Conservation (phyloP, 371 early-diverging fungal genomes). For the Mucor plumbeus region DNA sequence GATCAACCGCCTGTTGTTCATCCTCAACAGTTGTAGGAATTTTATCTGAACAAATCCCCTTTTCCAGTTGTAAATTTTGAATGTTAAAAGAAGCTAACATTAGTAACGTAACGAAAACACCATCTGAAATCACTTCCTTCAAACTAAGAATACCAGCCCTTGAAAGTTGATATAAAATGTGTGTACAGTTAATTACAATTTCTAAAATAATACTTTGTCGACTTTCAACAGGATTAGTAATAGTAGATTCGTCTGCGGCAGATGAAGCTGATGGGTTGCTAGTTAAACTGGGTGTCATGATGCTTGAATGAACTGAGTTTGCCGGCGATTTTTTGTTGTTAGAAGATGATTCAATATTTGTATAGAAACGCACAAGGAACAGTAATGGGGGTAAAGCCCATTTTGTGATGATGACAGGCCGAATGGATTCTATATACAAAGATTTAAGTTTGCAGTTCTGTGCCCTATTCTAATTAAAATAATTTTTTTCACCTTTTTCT, state of each 20-base stretch:
- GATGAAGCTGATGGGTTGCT: background rate
- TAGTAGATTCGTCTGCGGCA: background rate
- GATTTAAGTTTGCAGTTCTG: background rate
- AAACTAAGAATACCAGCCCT: slow-evolving; percentile 51
- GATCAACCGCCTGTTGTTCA: slow-evolving; percentile 34
- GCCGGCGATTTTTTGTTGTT: slow-evolving; percentile 11
- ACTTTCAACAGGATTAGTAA: background rate
- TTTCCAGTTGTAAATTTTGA: background rate
- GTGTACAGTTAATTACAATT: slow-evolving; percentile 50
- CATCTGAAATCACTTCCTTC: slow-evolving; percentile 47
- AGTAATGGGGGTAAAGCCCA: slow-evolving; percentile 54
- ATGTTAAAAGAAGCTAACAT: slow-evolving; percentile 40
- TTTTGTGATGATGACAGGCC: slow-evolving; percentile 57
- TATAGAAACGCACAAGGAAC: slow-evolving; percentile 39
- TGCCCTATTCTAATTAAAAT: background rate
- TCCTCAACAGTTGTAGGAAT: slow-evolving; percentile 7
- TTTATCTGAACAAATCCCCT: background rate
- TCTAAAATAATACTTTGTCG: slow-evolving; percentile 37
- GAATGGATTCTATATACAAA: slow-evolving; percentile 43
- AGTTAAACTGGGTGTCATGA: slow-evolving; percentile 3
- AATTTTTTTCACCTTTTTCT: slow-evolving; percentile 42
- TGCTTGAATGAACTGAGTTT: slow-evolving; percentile 18
- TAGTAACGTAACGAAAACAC: slow-evolving; percentile 39
- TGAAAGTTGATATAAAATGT: slow-evolving; percentile 48
- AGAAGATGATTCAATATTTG: background rate